phyloP scores from a whole-genome alignment of 116 monocot genomes.

The Posidonia oceanica region DNA sequence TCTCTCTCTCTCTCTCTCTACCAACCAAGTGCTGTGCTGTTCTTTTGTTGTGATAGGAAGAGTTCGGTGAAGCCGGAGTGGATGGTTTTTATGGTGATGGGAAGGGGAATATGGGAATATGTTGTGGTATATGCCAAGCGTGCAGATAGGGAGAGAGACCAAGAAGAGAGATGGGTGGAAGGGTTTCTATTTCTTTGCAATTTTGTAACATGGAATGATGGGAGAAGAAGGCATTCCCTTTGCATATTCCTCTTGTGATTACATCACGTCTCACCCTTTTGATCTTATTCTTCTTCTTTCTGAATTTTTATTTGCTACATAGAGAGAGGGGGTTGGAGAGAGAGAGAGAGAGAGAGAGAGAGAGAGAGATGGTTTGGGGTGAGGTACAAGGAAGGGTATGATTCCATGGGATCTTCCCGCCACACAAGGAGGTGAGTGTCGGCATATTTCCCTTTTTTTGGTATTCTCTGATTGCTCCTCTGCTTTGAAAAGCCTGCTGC shows the following conservation, averaged over 20 bases:
- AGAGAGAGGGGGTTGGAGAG: too few relatives aligned
- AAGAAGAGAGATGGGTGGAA: not conserved
- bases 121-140: conserved; percentile 5
- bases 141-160: not conserved
- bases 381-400: not conserved
- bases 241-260: not conserved
- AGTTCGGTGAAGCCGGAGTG: not conserved
- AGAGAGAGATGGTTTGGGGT: not conserved
- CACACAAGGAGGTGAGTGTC: not conserved
- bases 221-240: not conserved
- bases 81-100: not conserved
- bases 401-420: conserved; percentile 7
- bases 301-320: too few relatives aligned
- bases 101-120: not conserved
- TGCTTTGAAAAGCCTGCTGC: too few relatives aligned
- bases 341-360: not conserved
- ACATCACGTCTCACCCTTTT: not conserved
- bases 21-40: not conserved
- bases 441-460: not conserved
- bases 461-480: too few relatives aligned
- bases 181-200: too few relatives aligned
- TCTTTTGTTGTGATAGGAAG: not conserved
- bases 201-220: too few relatives aligned
- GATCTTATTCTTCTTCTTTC: too few relatives aligned
- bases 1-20: not conserved